These are phyloP conservation scores for Penicillium soppii DNA, from an alignment of 495 filamentous ascomycete species.

Conservation along the genomic window DNA sequence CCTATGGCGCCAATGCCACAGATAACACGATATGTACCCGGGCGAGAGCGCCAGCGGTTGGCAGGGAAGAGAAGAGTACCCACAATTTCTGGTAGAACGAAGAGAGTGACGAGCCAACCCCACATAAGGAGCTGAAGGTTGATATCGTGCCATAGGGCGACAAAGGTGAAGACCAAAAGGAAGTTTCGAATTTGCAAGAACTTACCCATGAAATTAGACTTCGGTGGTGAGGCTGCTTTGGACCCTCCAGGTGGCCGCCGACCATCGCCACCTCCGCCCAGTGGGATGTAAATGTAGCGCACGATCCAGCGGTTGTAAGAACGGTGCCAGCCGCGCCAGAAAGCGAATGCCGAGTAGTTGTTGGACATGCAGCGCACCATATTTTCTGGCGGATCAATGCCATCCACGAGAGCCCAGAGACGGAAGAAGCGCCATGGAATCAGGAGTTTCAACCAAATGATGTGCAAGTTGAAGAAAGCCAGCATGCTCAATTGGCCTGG, in stretches of 20 bases:
- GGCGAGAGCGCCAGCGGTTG: constrained; percentile 62
- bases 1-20: constrained; percentile 83
- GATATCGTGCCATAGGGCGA: constrained; percentile 98
- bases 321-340: constrained; percentile 96
- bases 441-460: constrained; percentile 97
- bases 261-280: constrained; percentile 66
- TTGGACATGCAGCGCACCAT: constrained; percentile 96
- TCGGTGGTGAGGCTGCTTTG: constrained; percentile 14
- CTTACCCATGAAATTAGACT: constrained; percentile 27
- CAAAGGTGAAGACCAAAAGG: constrained; percentile 90
- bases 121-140: constrained; percentile 88
- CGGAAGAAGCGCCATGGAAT: constrained; percentile 98
- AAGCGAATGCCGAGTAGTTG: constrained; percentile 88
- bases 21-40: constrained; percentile 71
- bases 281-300: constrained; percentile 90
- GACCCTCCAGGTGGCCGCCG: constrained; percentile 10
- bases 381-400: constrained; percentile 94
- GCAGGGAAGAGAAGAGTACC: constrained; percentile 70
- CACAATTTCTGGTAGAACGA: constrained; percentile 85
- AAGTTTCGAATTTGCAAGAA: constrained; percentile 61
- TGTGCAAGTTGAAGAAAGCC: constrained; percentile 93
- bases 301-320: constrained; percentile 92
- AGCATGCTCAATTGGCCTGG: constrained; percentile 87
- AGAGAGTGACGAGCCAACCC: constrained; percentile 94
- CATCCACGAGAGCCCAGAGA: constrained; percentile 86